A percentile compares a stretch with the other conserved stretches of the same genome.
phyloP scores from a whole-genome alignment of 1,284 basidiomycete genomes.

The Tylopilus sp. region DNA sequence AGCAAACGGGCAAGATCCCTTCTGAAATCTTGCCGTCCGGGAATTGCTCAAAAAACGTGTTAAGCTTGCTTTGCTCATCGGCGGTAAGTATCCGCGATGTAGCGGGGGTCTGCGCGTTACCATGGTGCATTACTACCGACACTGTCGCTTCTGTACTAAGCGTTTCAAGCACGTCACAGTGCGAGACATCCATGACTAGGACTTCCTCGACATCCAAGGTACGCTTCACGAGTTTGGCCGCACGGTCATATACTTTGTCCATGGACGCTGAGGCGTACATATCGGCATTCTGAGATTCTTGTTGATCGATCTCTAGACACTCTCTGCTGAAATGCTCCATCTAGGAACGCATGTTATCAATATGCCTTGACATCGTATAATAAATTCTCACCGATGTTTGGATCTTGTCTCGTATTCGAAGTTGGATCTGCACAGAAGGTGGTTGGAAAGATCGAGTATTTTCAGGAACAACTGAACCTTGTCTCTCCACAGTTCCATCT shows the following conservation, averaged over 20 bases:
- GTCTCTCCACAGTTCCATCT: slow-evolving; percentile 93
- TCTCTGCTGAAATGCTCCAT: slow-evolving; percentile 96
- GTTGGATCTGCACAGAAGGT: slow-evolving; percentile 59
- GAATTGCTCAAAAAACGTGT: slow-evolving; percentile 69
- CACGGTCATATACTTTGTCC: slow-evolving; percentile 83
- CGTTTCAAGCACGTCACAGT: slow-evolving; percentile 83
- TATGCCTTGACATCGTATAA: neutral
- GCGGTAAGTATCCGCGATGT: slow-evolving; percentile 51
- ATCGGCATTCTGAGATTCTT: slow-evolving; percentile 34
- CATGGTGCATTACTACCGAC: slow-evolving; percentile 56
- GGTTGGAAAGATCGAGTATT: neutral
- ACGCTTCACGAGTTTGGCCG: slow-evolving; percentile 81
- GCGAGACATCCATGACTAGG: slow-evolving; percentile 86
- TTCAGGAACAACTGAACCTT: slow-evolving; percentile 51
- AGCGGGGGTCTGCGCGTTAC: slow-evolving; percentile 32
- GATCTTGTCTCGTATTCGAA: slow-evolving; percentile 86
- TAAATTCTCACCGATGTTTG: slow-evolving; percentile 68
- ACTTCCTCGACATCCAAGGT: slow-evolving; percentile 92
- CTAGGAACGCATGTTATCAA: slow-evolving; percentile 31
- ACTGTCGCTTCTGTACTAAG: slow-evolving; percentile 62
- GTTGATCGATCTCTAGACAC: slow-evolving; percentile 85
- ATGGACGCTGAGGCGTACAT: slow-evolving; percentile 52
- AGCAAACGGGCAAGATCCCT: slow-evolving; percentile 70
- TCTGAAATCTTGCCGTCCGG: slow-evolving; percentile 85
- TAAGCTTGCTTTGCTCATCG: slow-evolving; percentile 69